Conservation (phyloP, 345 rosid genomes). For the Arabidopsis suecica region DNA sequence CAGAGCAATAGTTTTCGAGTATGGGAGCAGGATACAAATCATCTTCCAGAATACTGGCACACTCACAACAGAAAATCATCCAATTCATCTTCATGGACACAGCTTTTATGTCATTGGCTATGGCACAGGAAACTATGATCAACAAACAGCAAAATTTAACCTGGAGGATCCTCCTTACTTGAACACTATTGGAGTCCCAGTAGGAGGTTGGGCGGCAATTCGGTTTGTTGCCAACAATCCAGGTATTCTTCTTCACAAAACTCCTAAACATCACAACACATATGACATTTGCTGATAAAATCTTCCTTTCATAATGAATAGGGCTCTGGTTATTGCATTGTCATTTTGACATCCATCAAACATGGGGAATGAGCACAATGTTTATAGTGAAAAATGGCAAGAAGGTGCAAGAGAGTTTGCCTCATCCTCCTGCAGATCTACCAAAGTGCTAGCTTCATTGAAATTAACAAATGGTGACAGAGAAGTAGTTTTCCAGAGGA, state of each 20-base stretch:
- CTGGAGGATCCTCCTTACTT: conserved; percentile 80
- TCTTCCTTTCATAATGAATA: conserved; percentile 29
- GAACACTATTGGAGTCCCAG: conserved; percentile 91
- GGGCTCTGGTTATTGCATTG: conserved; percentile 96
- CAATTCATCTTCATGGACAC: conserved; percentile 89
- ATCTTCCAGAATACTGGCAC: conserved; percentile 83
- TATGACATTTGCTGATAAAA: conserved; percentile 26
- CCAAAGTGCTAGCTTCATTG: conserved; percentile 65
- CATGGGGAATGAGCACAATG: conserved; percentile 83
- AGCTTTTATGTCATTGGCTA: conserved; percentile 82
- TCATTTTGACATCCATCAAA: conserved; percentile 74
- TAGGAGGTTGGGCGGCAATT: conserved; percentile 92
- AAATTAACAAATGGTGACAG: conserved; percentile 31
- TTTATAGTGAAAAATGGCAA: conserved; percentile 75
- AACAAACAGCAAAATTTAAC: conserved; percentile 58
- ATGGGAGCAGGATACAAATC: conserved; percentile 69
- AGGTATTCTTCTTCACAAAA: conserved; percentile 48
- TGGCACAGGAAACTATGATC: conserved; percentile 70
- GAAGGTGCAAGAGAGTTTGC: conserved; percentile 63
- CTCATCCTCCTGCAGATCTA: conserved; percentile 77
- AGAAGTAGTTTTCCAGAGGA: conserved; percentile 14
- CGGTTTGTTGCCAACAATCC: conserved; percentile 83
- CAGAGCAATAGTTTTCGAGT: conserved; percentile 65
- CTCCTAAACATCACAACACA: conserved; percentile 30
- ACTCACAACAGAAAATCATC: conserved; percentile 79